Evolutionary conservation across 495 filamentous ascomycete genomes (phyloP).

Genomic region (Geoglossum glabrum): DNA sequence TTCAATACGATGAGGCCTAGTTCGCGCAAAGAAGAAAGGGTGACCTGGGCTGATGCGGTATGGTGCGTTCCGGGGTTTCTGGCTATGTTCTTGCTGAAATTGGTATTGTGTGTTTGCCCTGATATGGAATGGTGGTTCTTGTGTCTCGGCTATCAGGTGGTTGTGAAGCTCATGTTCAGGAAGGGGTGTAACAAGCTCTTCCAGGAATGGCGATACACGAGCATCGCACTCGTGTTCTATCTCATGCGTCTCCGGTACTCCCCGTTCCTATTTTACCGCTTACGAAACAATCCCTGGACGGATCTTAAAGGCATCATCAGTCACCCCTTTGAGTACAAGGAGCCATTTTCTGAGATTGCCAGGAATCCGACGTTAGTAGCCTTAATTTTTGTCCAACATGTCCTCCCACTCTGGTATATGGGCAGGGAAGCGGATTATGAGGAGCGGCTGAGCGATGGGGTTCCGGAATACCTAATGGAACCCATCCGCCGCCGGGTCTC

Average conservation of each 20-base stretch:
- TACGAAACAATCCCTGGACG: not conserved
- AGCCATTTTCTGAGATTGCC: not conserved
- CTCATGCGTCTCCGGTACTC: not conserved
- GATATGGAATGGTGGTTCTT: not conserved
- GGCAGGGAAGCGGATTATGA: too few relatives aligned
- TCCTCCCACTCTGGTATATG: too few relatives aligned
- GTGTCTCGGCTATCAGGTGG: not conserved
- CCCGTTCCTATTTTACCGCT: not conserved
- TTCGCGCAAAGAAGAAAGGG: not conserved
- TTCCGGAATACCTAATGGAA: too few relatives aligned
- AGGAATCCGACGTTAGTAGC: not conserved
- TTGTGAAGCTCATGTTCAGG: not conserved
- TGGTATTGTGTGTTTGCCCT: not conserved
- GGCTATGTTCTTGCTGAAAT: not conserved
- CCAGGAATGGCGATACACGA: not conserved
- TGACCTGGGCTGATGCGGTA: not conserved
- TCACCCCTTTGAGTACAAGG: not conserved
- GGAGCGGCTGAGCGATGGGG: too few relatives aligned
- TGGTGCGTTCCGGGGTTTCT: not conserved
- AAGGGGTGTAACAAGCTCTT: not conserved
- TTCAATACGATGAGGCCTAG: not conserved
- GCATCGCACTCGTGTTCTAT: not conserved
- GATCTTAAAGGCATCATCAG: not conserved
- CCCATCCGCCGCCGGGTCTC: too few relatives aligned
- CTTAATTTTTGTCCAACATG: too few relatives aligned